Percentiles rank a stretch among this genome's conserved stretches.
Conservation (phyloP, 2,329 filamentous ascomycete species). For the Ophiocordyceps camponoti-rufipedis region DNA sequence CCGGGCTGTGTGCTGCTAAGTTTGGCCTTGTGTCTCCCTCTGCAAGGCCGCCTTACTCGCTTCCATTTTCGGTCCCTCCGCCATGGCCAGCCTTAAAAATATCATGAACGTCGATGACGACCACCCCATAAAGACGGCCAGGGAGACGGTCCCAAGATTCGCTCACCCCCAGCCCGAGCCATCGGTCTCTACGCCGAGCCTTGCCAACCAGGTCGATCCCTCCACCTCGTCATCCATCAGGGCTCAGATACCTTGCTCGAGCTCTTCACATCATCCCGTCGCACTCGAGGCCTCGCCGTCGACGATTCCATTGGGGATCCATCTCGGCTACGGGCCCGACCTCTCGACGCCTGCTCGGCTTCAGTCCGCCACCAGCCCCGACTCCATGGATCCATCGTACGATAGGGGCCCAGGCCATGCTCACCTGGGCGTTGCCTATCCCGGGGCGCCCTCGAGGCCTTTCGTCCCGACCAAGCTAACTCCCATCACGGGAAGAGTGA, state of each 20-base stretch:
- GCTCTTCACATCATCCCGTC: conserved; percentile 7
- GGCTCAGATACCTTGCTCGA: conserved; percentile 13
- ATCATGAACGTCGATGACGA: conserved; percentile 39
- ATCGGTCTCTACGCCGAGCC: conserved; percentile 18
- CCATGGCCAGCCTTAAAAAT: conserved; percentile 36
- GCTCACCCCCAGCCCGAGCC: conserved; percentile 10
- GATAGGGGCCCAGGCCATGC: conserved; percentile 6
- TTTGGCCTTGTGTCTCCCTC: conserved; percentile 16
- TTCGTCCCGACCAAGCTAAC: conserved; percentile 28
- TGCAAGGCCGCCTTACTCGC: conserved; percentile 11
- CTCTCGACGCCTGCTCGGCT: conserved; percentile 12
- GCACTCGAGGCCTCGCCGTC: conserved; percentile 6
- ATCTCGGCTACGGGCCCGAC: conserved; percentile 8
- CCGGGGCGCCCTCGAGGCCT: conserved; percentile 19
- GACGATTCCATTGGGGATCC: conserved; percentile 6
- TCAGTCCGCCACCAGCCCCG: conserved; percentile 26
- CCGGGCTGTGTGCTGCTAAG: conserved; percentile 28
- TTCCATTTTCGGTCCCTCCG: conserved; percentile 21
- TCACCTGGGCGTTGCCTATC: conserved; percentile 8
- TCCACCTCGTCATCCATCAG: conserved; percentile 12
- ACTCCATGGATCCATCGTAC: conserved; percentile 27
- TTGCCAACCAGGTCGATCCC: conserved; percentile 18
- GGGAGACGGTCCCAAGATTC: conserved; percentile 18
- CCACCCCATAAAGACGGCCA: conserved; percentile 27
- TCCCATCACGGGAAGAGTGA: conserved; percentile 36